Evolutionary conservation across 495 filamentous ascomycete species (phyloP).

Genomic region (Aspergillus olivimuriae): DNA sequence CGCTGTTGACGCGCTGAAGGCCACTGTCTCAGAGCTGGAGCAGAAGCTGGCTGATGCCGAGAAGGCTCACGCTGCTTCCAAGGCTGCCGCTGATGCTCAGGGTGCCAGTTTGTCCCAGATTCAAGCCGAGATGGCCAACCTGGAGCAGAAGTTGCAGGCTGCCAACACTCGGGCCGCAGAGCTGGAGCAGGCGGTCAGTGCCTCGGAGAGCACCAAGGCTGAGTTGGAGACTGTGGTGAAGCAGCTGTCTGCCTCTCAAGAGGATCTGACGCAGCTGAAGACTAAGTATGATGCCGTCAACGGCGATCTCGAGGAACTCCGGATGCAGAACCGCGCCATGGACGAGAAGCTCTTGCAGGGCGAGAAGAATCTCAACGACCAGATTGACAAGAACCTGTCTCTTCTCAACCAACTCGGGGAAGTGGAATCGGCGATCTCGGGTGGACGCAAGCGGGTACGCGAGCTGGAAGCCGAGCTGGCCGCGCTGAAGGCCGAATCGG

Average conservation of each 20-base stretch:
- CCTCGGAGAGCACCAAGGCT: conserved; percentile 24
- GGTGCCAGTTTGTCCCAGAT: conserved; percentile 25
- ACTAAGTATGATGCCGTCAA: conserved; percentile 23
- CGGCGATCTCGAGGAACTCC: conserved; percentile 28
- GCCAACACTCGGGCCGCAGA: conserved; percentile 23
- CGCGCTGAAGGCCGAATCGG: conserved; percentile 28
- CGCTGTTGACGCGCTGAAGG: conserved; percentile 28
- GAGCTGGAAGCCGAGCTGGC: conserved; percentile 43
- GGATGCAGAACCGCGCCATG: conserved; percentile 25
- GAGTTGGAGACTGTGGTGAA: conserved; percentile 30
- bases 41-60: conserved; percentile 31
- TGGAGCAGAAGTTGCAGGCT: conserved; percentile 28
- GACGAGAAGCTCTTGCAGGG: conserved; percentile 31
- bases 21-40: conserved; percentile 31
- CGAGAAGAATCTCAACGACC: conserved; percentile 35
- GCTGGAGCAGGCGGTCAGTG: conserved; percentile 27
- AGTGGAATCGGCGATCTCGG: conserved; percentile 33
- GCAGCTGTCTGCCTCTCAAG: conserved; percentile 29
- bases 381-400: conserved; percentile 47
- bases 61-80: conserved; percentile 23
- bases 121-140: conserved; percentile 27
- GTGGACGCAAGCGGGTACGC: conserved; percentile 35
- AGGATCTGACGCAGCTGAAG: conserved; percentile 30
- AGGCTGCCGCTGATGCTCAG: conserved; percentile 28
- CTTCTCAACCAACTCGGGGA: conserved; percentile 39